These are phyloP conservation scores for Gypsophila paniculata DNA, from an alignment of 179 eudicot genomes.

Conservation along the genomic window DNA sequence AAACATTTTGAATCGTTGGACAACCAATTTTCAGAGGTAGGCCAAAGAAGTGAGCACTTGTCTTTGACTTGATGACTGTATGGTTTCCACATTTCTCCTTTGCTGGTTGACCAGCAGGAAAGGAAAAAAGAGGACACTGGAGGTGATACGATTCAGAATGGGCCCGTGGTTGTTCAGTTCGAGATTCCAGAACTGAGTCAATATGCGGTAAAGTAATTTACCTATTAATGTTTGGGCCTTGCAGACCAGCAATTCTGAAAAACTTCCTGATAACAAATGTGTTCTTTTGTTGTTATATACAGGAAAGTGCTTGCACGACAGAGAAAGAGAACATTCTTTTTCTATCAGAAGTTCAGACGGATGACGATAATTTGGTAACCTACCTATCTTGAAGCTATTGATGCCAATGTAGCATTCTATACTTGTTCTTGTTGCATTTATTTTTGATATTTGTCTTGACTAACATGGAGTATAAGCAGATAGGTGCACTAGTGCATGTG, in stretches of 20 bases:
- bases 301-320: slow-evolving; percentile 39
- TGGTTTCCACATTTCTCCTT: slow-evolving; percentile 14
- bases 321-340: slow-evolving; percentile 38
- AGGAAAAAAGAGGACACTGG: slow-evolving; percentile 22
- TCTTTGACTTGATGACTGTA: neutral
- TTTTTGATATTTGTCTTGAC: slow-evolving; percentile 7
- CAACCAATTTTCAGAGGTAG: slow-evolving; percentile 22
- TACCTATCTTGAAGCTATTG: too few relatives aligned
- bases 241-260: neutral
- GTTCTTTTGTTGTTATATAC: slow-evolving; percentile 19
- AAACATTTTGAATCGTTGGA: slow-evolving; percentile 14
- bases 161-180: slow-evolving; percentile 37
- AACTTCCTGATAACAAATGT: neutral
- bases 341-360: slow-evolving; percentile 40
- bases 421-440: neutral
- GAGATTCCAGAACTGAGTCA: slow-evolving; percentile 61
- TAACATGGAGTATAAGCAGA: neutral
- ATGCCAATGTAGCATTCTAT: too few relatives aligned
- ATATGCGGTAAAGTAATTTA: slow-evolving; percentile 35
- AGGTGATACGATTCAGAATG: slow-evolving; percentile 26
- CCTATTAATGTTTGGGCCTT: neutral
- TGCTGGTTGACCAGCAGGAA: slow-evolving; percentile 37
- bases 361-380: slow-evolving; percentile 47
- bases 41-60: slow-evolving; percentile 9
- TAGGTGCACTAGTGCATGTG: slow-evolving; percentile 3